phyloP scores from a whole-genome alignment of 768 basidiomycete species.

The Rossbeevera mucosa region DNA sequence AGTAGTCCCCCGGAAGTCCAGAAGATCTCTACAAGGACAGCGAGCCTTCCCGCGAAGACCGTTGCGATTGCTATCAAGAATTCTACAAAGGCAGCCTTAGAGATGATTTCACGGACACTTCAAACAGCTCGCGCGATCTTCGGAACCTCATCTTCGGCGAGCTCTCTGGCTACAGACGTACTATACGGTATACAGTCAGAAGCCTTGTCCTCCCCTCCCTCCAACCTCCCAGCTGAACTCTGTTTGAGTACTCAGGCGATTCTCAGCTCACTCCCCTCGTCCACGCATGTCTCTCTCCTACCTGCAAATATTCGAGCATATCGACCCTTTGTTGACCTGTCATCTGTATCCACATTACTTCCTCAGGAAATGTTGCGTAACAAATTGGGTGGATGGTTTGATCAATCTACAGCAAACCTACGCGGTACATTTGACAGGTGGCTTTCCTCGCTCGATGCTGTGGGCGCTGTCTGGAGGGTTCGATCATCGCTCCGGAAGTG shows the following conservation, averaged over 20 bases:
- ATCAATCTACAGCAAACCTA: conserved; percentile 44
- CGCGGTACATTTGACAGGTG: conserved; percentile 46
- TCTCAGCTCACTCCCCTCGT: conserved; percentile 71
- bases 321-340: conserved; percentile 78
- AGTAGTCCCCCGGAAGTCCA: conserved; percentile 30
- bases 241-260: conserved; percentile 63
- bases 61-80: conserved; percentile 51
- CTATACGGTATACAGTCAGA: conserved; percentile 62
- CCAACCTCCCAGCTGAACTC: conserved; percentile 45
- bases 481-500: conserved; percentile 48
- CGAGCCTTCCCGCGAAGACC: conserved; percentile 26
- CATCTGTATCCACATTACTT: conserved; percentile 52
- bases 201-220: conserved; percentile 21
- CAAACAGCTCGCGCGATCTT: conserved; percentile 56
- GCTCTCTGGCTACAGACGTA: conserved; percentile 52
- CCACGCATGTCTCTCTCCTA: conserved; percentile 75
- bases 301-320: conserved; percentile 69
- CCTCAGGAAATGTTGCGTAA: conserved; percentile 39
- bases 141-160: conserved; percentile 30
- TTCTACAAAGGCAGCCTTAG: conserved; percentile 47
- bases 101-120: conserved; percentile 56
- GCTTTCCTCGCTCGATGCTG: conserved; percentile 54
- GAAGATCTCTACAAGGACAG: conserved; percentile 1
- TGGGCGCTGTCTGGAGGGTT: conserved; percentile 71
- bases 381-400: conserved; percentile 63